These are phyloP conservation scores for Candolleomyces efflorescens DNA, from an alignment of 768 basidiomycete species.

Conservation along the genomic window DNA sequence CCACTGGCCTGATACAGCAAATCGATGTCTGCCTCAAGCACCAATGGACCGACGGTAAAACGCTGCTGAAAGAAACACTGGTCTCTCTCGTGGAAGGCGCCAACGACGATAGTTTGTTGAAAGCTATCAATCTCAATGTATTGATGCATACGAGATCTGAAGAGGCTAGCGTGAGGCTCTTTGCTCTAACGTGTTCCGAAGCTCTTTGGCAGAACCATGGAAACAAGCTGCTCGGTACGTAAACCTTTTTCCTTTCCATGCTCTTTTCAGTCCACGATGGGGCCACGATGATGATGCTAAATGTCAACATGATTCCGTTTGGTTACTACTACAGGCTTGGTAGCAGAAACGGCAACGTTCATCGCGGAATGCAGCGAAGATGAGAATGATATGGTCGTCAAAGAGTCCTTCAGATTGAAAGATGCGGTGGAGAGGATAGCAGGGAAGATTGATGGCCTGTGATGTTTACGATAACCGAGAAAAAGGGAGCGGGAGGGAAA, in stretches of 20 bases:
- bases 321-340: slow-evolving; percentile 49
- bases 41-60: slow-evolving; percentile 32
- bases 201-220: slow-evolving; percentile 78
- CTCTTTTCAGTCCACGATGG: background rate
- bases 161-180: slow-evolving; percentile 60
- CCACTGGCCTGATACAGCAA: slow-evolving; percentile 60
- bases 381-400: slow-evolving; percentile 80
- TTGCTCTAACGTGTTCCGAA: slow-evolving; percentile 63
- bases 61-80: slow-evolving; percentile 47
- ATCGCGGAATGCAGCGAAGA: slow-evolving; percentile 86
- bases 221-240: slow-evolving; percentile 63
- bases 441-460: slow-evolving; percentile 55
- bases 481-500: background rate
- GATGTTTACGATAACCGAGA: slow-evolving; percentile 9
- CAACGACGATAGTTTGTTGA: slow-evolving; percentile 62
- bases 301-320: background rate
- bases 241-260: background rate
- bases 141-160: slow-evolving; percentile 91
- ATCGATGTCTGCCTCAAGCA: slow-evolving; percentile 46
- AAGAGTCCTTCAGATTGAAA: slow-evolving; percentile 63
- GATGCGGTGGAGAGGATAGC: slow-evolving; percentile 67
- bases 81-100: slow-evolving; percentile 49
- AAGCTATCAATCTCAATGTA: slow-evolving; percentile 75
- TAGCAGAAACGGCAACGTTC: slow-evolving; percentile 79
- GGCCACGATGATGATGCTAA: slow-evolving; percentile 3